Conservation (phyloP, 2,329 filamentous ascomycete species). For the Apiospora kogelbergensis region DNA sequence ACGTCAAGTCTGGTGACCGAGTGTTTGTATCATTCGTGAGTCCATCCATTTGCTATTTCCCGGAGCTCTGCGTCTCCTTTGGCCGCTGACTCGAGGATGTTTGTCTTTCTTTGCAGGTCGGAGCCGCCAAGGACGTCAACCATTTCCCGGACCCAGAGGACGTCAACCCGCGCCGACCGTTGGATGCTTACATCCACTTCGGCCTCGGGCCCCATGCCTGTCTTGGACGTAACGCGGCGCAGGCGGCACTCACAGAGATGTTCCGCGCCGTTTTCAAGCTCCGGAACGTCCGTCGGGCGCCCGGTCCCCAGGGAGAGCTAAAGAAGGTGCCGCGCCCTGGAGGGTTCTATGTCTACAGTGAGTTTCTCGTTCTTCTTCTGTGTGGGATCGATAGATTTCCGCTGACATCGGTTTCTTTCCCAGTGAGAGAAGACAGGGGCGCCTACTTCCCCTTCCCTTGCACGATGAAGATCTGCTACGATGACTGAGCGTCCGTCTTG, state of each 20-base stretch:
- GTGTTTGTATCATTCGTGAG: conserved; percentile 64
- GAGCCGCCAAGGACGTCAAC: conserved; percentile 52
- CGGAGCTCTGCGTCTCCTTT: no score
- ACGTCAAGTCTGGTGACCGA: conserved; percentile 55
- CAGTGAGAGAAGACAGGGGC: conserved; percentile 64
- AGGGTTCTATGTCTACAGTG: conserved; percentile 55
- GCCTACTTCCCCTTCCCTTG: conserved; percentile 44
- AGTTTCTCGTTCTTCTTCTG: neutral
- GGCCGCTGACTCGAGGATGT: neutral
- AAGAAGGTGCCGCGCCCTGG: conserved; percentile 61
- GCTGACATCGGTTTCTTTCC: neutral
- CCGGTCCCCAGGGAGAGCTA: conserved; percentile 64
- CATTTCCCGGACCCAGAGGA: conserved; percentile 61
- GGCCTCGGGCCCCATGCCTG: conserved; percentile 62
- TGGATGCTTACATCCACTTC: conserved; percentile 65
- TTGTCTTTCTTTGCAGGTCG: conserved; percentile 20
- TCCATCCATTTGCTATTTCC: conserved; percentile 5
- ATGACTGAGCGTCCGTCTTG: conserved; percentile 11
- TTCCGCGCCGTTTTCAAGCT: conserved; percentile 64
- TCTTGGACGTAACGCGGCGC: conserved; percentile 59
- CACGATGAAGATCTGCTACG: conserved; percentile 38
- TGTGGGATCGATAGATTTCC: no score
- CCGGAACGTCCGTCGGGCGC: conserved; percentile 59
- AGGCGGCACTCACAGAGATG: conserved; percentile 65
- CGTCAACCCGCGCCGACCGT: conserved; percentile 63